phyloP scores from a whole-genome alignment of 768 basidiomycete genomes.

The Russula abietina region DNA sequence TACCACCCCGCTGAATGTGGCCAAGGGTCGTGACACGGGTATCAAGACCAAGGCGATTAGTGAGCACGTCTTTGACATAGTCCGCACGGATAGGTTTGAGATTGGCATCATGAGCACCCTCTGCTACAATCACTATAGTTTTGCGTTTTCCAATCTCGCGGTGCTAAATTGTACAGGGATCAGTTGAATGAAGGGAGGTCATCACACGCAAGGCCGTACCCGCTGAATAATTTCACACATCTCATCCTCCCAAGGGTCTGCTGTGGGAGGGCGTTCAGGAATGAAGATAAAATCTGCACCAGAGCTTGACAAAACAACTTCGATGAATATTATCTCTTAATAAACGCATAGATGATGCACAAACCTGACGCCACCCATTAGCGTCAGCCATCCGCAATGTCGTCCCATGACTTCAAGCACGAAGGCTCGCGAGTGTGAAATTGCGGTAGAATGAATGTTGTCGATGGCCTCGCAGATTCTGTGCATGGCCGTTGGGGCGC shows the following conservation, averaged over 20 bases:
- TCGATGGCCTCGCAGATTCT: constrained; percentile 98
- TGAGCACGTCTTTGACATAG: constrained; percentile 83
- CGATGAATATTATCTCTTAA: background rate
- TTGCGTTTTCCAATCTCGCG: constrained; percentile 90
- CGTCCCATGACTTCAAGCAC: constrained; percentile 99
- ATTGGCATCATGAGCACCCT: constrained; percentile 85
- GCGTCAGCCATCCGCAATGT: constrained; percentile 97
- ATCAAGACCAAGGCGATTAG: constrained; percentile 83
- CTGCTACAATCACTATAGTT: constrained; percentile 97
- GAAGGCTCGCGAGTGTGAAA: constrained; percentile 94
- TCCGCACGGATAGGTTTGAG: constrained; percentile 91
- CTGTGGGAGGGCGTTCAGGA: constrained; percentile 81
- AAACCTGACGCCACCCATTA: constrained; percentile 86
- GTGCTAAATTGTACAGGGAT: constrained; percentile 48
- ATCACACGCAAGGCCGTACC: constrained; percentile 39
- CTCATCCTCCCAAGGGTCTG: constrained; percentile 80
- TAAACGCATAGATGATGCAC: constrained; percentile 25
- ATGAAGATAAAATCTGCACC: constrained; percentile 99
- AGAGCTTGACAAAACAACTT: constrained; percentile 39
- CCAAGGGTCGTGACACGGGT: constrained; percentile 95
- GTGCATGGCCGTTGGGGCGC: constrained; percentile 90
- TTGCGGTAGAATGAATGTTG: constrained; percentile 95
- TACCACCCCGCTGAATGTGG: constrained; percentile 93
- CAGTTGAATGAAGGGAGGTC: background rate
- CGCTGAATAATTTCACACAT: constrained; percentile 83